Conservation (phyloP, 176 grass and related monocot genomes). For the Leersia perrieri region DNA sequence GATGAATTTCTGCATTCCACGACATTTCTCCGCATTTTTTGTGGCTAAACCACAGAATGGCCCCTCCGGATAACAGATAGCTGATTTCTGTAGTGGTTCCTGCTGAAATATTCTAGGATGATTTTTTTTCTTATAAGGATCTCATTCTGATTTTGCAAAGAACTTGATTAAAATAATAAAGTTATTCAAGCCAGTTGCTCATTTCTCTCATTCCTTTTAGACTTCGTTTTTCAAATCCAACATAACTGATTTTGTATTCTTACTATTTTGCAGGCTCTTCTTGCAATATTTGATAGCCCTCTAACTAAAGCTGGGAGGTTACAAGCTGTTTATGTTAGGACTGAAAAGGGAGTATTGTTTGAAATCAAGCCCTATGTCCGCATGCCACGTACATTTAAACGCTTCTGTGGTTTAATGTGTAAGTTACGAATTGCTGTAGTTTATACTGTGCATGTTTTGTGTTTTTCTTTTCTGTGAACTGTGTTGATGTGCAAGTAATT, state of each 20-base stretch:
- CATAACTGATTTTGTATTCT: background rate
- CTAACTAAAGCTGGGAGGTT: constrained; percentile 89
- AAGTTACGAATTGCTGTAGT: constrained; percentile 40
- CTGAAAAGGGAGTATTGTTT: constrained; percentile 90
- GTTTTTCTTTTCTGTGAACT: background rate
- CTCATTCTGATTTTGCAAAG: background rate
- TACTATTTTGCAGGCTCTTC: constrained; percentile 62
- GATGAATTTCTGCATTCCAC: background rate
- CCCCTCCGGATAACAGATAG: background rate
- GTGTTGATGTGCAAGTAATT: constrained; percentile 14
- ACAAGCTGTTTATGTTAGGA: constrained; percentile 92
- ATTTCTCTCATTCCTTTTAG: background rate
- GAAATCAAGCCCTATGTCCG: constrained; percentile 96
- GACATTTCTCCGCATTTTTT: background rate
- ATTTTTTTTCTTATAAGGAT: background rate
- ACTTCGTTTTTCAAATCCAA: background rate
- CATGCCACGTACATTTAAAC: constrained; percentile 86
- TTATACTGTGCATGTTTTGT: background rate
- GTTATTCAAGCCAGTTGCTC: background rate
- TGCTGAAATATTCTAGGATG: background rate
- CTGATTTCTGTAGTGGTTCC: background rate
- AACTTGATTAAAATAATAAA: background rate
- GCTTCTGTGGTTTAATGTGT: constrained; percentile 92
- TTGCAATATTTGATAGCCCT: constrained; percentile 97
- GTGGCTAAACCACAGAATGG: background rate